Percentiles rank a stretch among this genome's conserved stretches.
Conservation (phyloP, 139 green algal species). For the Auxenochlorella pyrenoidosa region DNA sequence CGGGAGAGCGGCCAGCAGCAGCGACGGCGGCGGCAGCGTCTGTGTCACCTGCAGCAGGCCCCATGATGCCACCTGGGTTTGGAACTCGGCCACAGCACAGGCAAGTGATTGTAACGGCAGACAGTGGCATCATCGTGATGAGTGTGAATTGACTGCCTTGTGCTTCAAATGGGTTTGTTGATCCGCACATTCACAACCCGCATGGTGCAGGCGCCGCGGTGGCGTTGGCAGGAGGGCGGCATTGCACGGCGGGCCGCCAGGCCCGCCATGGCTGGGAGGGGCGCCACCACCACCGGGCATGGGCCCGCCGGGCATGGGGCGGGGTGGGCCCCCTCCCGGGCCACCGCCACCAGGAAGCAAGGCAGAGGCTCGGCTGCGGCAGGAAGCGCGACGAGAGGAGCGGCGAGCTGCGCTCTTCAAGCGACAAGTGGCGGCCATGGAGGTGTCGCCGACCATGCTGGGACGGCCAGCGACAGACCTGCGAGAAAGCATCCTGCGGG, state of each 20-base stretch:
- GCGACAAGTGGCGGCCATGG: not conserved
- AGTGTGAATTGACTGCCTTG: no score
- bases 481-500: not conserved
- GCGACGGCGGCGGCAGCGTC: not conserved
- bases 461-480: not conserved
- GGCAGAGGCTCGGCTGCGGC: not conserved
- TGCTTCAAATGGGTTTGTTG: no score
- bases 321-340: not conserved
- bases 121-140: no score
- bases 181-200: no score
- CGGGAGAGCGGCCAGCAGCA: not conserved
- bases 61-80: slow-evolving; percentile 7
- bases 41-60: no score
- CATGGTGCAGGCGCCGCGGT: not conserved
- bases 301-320: not conserved
- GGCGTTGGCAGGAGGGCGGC: not conserved
- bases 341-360: not conserved
- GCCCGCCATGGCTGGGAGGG: not conserved
- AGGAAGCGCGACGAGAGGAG: not conserved
- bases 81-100: not conserved
- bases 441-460: slow-evolving; percentile 5
- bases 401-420: slow-evolving; percentile 4
- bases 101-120: no score
- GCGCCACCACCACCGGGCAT: not conserved
- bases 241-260: not conserved